These are phyloP conservation scores for Phytophthora pseudosyringae DNA, from an alignment of 352 stramenopile genomes.

Conservation along the genomic window DNA sequence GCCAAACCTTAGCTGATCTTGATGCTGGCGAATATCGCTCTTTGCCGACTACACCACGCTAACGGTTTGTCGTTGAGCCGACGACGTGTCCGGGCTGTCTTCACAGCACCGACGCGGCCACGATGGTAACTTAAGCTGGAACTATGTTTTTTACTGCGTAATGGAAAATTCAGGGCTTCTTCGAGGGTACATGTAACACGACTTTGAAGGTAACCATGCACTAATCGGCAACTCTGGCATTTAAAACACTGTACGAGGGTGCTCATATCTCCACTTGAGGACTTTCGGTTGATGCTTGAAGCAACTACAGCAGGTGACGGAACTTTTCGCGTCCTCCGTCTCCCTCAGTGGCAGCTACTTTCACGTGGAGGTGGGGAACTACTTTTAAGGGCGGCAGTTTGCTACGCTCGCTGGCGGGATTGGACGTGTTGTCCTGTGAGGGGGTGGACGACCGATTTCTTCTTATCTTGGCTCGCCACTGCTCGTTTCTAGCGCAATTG, in stretches of 20 bases:
- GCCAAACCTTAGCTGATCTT: no score
- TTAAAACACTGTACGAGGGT: not conserved
- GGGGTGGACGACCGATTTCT: constrained; percentile 68
- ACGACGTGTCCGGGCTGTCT: no score
- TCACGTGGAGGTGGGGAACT: constrained; percentile 29
- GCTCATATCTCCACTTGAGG: constrained; percentile 34
- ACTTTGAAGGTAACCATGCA: no score
- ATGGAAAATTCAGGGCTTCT: no score
- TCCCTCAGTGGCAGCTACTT: constrained; percentile 34
- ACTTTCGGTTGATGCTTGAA: constrained; percentile 25
- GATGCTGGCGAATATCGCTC: no score
- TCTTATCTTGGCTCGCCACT: constrained; percentile 48
- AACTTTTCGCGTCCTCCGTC: constrained; percentile 25
- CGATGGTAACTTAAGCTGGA: no score
- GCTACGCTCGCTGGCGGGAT: constrained; percentile 39
- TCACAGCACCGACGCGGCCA: no score
- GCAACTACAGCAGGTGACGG: constrained; percentile 16
- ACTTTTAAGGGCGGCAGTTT: constrained; percentile 30
- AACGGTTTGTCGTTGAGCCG: no score
- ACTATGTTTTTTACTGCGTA: no score
- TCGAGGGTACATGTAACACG: no score
- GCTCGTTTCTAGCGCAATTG: constrained; percentile 40
- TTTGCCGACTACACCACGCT: no score
- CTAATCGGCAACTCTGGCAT: no score
- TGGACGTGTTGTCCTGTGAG: constrained; percentile 70